Evolutionary conservation across 1,284 basidiomycete genomes (phyloP).

Genomic region (Omphalotus olearius): DNA sequence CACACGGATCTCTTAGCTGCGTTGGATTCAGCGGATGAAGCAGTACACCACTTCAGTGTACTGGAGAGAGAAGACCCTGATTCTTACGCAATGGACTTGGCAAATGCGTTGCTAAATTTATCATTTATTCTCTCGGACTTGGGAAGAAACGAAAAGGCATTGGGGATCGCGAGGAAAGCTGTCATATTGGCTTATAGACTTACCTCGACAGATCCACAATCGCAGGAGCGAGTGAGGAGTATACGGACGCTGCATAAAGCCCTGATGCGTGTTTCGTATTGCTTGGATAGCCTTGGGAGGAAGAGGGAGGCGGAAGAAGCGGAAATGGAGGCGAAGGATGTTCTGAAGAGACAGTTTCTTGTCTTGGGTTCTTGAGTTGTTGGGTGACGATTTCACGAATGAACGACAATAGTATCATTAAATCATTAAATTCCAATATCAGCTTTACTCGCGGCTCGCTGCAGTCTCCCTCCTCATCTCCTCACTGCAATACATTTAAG

Average conservation of each 20-base stretch:
- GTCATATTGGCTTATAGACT: conserved; percentile 11
- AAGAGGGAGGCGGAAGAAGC: conserved; percentile 9
- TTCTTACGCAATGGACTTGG: conserved; percentile 11
- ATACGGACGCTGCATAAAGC: conserved; percentile 11
- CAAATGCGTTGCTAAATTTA: conserved; percentile 12
- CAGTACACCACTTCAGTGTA: conserved; percentile 14
- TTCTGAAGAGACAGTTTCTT: conserved; percentile 10
- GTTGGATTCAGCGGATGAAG: conserved; percentile 11
- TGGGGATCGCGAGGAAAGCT: conserved; percentile 8
- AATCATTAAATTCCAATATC: too few species aligned
- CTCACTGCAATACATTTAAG: too few species aligned
- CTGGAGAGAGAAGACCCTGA: conserved; percentile 13
- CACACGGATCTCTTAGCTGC: conserved; percentile 2
- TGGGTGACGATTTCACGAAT: too few species aligned
- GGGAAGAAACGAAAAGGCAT: conserved; percentile 8
- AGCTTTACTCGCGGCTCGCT: too few species aligned
- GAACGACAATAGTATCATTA: too few species aligned
- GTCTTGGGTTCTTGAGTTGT: neutral
- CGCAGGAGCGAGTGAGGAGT: conserved; percentile 9
- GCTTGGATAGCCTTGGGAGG: conserved; percentile 11
- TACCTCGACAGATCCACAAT: conserved; percentile 7
- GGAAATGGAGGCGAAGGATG: conserved; percentile 10
- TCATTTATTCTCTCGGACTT: conserved; percentile 13
- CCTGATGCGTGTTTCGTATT: conserved; percentile 12
- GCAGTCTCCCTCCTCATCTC: too few species aligned